These are phyloP conservation scores for Coemansia sp. DNA, from an alignment of 192 early-diverging fungal genomes.

Conservation along the genomic window DNA sequence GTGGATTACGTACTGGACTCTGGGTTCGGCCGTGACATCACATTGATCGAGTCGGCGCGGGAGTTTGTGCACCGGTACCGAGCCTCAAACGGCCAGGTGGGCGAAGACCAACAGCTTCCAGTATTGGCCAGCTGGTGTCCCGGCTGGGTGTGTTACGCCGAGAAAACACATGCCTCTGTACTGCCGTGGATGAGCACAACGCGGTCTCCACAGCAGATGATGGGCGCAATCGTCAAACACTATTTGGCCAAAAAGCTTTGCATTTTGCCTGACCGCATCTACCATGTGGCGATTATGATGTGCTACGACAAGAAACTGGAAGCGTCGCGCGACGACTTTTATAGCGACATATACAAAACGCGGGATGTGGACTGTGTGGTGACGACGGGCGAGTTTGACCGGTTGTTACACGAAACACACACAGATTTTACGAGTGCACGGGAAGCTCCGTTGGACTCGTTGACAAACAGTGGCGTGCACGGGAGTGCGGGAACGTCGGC, in stretches of 20 bases:
- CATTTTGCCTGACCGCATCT: conserved; percentile 70
- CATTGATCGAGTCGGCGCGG: conserved; percentile 75
- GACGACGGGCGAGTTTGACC: conserved; percentile 89
- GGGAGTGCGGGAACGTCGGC: conserved; percentile 80
- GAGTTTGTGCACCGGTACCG: conserved; percentile 85
- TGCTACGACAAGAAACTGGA: conserved; percentile 99
- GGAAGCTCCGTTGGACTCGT: conserved; percentile 60
- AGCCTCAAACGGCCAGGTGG: conserved; percentile 30
- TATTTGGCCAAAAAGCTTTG: conserved; percentile 68
- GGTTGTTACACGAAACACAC: conserved; percentile 73
- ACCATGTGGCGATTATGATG: conserved; percentile 95
- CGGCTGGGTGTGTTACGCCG: conserved; percentile 99
- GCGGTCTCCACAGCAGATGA: conserved; percentile 97
- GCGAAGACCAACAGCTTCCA: conserved; percentile 47
- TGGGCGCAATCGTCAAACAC: conserved; percentile 91
- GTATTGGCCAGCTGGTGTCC: conserved; percentile 67
- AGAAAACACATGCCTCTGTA: conserved; percentile 92
- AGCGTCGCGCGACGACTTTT: conserved; percentile 91
- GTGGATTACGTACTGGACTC: conserved; percentile 87
- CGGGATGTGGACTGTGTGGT: conserved; percentile 97
- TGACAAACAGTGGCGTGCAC: conserved; percentile 45
- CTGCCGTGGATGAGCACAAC: conserved; percentile 85
- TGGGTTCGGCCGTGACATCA: conserved; percentile 84
- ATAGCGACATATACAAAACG: conserved; percentile 73
- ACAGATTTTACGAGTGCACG: conserved; percentile 50